Evolutionary conservation across 495 filamentous ascomycete species (phyloP).

Genomic region (Mytilinidion resinicola): DNA sequence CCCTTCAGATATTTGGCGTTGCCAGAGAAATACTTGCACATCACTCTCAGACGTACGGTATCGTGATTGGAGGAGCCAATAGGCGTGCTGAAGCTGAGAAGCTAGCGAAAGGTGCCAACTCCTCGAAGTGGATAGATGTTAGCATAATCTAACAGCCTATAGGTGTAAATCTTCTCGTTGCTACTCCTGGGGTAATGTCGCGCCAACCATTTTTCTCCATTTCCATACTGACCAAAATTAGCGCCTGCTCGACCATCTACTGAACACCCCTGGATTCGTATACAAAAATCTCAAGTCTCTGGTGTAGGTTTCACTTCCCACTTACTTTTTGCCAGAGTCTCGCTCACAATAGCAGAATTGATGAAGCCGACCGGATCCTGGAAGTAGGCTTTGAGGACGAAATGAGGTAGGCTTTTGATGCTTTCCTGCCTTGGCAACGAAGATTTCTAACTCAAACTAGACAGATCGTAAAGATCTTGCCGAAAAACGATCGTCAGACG

Average conservation of each 20-base stretch:
- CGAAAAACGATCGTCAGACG: conserved; percentile 81
- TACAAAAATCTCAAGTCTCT: conserved; percentile 89
- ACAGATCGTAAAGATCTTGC: conserved; percentile 93
- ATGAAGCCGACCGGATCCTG: conserved; percentile 89
- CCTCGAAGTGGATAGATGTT: background rate
- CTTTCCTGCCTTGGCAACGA: no score
- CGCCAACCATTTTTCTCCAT: conserved; percentile 1
- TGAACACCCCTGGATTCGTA: conserved; percentile 84
- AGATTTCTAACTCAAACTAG: conserved; percentile 31
- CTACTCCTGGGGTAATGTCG: conserved; percentile 69
- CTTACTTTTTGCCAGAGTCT: no score
- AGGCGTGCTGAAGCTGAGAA: conserved; percentile 88
- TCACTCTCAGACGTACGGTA: conserved; percentile 89
- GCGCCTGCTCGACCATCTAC: conserved; percentile 53
- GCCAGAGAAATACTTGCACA: conserved; percentile 83
- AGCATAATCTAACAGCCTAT: background rate
- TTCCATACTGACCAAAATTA: no score
- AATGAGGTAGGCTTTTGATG: conserved; percentile 45
- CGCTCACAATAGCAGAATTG: conserved; percentile 43
- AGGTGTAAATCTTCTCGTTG: conserved; percentile 79
- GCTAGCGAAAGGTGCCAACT: conserved; percentile 61
- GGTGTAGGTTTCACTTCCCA: conserved; percentile 34
- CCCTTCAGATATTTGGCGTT: conserved; percentile 93
- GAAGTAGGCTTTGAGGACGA: conserved; percentile 99
- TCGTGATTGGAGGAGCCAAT: conserved; percentile 94